Base-by-base conservation (phyloP, 73 alveolate genomes). In the Effrenium voratum region DNA sequence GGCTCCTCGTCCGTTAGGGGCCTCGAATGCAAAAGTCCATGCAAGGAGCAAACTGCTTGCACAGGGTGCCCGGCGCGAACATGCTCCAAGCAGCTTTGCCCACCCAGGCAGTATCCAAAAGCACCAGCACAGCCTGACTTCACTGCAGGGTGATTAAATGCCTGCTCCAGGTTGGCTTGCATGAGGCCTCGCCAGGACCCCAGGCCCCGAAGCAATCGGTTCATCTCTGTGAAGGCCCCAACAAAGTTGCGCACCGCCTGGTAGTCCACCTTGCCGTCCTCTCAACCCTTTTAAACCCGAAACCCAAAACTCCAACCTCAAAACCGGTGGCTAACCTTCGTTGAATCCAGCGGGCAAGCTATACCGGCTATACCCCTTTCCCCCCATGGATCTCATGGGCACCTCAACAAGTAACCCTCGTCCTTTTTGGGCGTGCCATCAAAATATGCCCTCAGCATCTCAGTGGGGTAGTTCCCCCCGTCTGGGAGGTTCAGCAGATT, bases 1-100 rank as follows among this genome's bases (percentile, higher is more conserved):
- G 95, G 95, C 66, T 87, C 95, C 3, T 83, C 95, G 28, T 59
- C 95, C 5, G 95, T 87, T 19, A 84, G 59, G 68, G 95, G 95
- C 68, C 95, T 59, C 46, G 95, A 87, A 49, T 87, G 95, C 68
- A 87, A 49, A 68, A 87, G 49, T 47, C 95, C 95, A 30, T 87
- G 95, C 50, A 87, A 44, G 95, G 50, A 30, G 84, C 95, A 87
- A 6, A 87, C 59, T 3, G 95, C 95, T 68, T 87, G 95, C n/a
- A 87, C 68, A 34, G 80, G 95, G 46, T 87, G 95, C 26, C 95
- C 95, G 13, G 95, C 95, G 43, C 95, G 95, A 8, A 87, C 95
- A 13, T 87, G 95, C 49, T 87, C 95, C 95, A 87, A 87, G 36
- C 83, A 87, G 68, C 95, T 87, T 28, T 87, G 95, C 15, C 95